phyloP scores from a whole-genome alignment of 129 eudicot species.

The Dittrichia graveolens region DNA sequence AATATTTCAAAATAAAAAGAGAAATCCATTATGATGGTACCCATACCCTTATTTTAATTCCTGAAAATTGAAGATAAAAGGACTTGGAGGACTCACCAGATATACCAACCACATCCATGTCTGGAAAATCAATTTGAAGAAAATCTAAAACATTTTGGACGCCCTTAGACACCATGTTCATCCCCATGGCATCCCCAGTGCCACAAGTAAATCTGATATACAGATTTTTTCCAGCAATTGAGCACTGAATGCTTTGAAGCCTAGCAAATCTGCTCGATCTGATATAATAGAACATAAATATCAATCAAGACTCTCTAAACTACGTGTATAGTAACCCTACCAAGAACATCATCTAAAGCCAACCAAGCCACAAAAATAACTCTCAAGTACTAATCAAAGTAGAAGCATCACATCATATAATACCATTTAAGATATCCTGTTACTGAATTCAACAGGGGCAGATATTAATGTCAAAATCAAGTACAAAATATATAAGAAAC shows the following conservation, averaged over 20 bases:
- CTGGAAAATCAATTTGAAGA: constrained; percentile 65
- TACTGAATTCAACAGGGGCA: neutral
- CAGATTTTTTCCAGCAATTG: constrained; percentile 67
- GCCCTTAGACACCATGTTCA: constrained; percentile 87
- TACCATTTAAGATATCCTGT: neutral
- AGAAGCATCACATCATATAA: neutral
- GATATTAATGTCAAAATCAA: constrained; percentile 8
- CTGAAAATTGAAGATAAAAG: neutral
- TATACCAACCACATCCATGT: constrained; percentile 74
- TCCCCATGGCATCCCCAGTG: constrained; percentile 85
- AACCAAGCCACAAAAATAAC: neutral
- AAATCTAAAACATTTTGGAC: constrained; percentile 72
- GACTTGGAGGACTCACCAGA: constrained; percentile 51
- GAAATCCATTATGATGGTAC: neutral
- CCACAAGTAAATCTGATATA: constrained; percentile 73
- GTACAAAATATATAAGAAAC: no score
- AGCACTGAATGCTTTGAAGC: constrained; percentile 59
- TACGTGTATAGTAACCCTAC: neutral
- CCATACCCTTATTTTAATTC: neutral
- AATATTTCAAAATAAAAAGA: no score
- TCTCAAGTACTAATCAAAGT: neutral
- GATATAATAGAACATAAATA: constrained; percentile 20
- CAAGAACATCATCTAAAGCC: neutral
- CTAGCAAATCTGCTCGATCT: constrained; percentile 80
- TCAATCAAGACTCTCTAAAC: constrained; percentile 16